Percentiles rank a stretch among this genome's conserved stretches.
phyloP scores from a whole-genome alignment of 2,329 filamentous ascomycete genomes.

The Madurella mycetomatis region DNA sequence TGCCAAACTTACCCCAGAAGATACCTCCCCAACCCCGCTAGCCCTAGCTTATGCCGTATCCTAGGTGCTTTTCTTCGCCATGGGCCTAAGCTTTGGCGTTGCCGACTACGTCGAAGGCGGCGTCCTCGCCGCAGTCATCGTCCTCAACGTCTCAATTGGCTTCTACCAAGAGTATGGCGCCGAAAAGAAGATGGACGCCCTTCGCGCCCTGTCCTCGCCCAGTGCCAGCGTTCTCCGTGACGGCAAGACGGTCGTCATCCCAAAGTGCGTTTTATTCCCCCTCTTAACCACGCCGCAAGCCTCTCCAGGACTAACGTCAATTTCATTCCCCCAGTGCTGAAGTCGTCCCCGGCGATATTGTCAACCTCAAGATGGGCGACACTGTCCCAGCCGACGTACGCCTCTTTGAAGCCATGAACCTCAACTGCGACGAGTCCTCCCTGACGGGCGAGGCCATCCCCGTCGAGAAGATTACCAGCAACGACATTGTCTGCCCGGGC shows the following conservation, averaged over 20 bases:
- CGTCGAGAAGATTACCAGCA: slow-evolving; percentile 60
- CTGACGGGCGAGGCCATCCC: slow-evolving; percentile 73
- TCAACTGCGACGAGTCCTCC: slow-evolving; percentile 73
- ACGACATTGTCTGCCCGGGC: slow-evolving; percentile 41
- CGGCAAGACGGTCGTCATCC: slow-evolving; percentile 52
- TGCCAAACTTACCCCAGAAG: slow-evolving; percentile 11
- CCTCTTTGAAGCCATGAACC: slow-evolving; percentile 69
- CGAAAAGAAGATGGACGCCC: slow-evolving; percentile 63
- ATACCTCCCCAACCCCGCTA: background rate
- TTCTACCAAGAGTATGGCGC: slow-evolving; percentile 62
- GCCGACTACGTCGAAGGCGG: slow-evolving; percentile 39
- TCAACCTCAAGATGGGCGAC: slow-evolving; percentile 65
- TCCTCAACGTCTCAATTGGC: slow-evolving; percentile 65
- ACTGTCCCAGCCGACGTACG: slow-evolving; percentile 71
- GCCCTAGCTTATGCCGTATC: background rate
- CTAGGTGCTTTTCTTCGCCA: slow-evolving; percentile 73
- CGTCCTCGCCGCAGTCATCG: slow-evolving; percentile 34
- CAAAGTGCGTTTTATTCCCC: slow-evolving; percentile 44
- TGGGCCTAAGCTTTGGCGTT: slow-evolving; percentile 66
- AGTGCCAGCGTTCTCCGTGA: slow-evolving; percentile 58
- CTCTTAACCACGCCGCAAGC: background rate
- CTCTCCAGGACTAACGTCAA: slow-evolving; percentile 6
- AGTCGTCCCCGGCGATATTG: slow-evolving; percentile 68
- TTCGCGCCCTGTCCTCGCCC: slow-evolving; percentile 58
- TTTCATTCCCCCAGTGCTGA: slow-evolving; percentile 42